Evolutionary conservation across 2,329 filamentous ascomycete genomes (phyloP).

Genomic region (Hymenoscyphus salicellus): DNA sequence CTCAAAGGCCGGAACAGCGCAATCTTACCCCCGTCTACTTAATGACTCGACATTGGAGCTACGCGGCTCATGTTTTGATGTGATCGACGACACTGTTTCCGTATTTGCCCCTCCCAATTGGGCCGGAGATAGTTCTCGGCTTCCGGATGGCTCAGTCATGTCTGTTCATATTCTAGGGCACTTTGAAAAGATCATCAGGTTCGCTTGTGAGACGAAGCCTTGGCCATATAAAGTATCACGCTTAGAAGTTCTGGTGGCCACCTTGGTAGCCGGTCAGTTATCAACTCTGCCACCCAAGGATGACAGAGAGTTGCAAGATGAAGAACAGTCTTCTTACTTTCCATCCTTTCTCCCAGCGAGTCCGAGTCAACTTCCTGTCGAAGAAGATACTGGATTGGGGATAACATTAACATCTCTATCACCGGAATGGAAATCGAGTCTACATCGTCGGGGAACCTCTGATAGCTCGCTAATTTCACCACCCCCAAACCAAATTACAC

Average conservation of each 20-base stretch:
- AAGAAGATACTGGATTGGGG: slow-evolving; percentile 5
- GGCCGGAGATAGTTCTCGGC: slow-evolving; percentile 5
- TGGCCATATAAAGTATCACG: slow-evolving; percentile 13
- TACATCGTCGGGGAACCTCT: slow-evolving; percentile 1
- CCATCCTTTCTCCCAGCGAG: slow-evolving; percentile 7
- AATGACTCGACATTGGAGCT: slow-evolving; percentile 3
- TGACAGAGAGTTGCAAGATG: neutral
- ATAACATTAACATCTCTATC: slow-evolving; percentile 2
- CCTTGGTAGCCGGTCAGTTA: slow-evolving; percentile 11
- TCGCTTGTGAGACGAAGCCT: slow-evolving; percentile 8
- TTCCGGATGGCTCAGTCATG: slow-evolving; percentile 12
- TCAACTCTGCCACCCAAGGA: slow-evolving; percentile 7
- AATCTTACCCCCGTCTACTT: slow-evolving; percentile 4
- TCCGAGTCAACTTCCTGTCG: neutral
- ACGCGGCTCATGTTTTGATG: slow-evolving; percentile 10
- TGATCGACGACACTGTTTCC: slow-evolving; percentile 9
- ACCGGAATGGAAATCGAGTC: slow-evolving; percentile 10
- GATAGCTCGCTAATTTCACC: slow-evolving; percentile 3
- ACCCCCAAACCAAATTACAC: neutral
- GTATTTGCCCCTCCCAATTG: slow-evolving; percentile 13
- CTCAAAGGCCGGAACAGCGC: slow-evolving; percentile 7
- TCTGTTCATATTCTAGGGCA: slow-evolving; percentile 12
- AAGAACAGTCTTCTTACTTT: slow-evolving; percentile 10
- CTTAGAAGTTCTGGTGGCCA: slow-evolving; percentile 12
- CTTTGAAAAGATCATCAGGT: slow-evolving; percentile 15